Evolutionary conservation across 768 basidiomycete species (phyloP).

Genomic region (Clathrus columnatus): DNA sequence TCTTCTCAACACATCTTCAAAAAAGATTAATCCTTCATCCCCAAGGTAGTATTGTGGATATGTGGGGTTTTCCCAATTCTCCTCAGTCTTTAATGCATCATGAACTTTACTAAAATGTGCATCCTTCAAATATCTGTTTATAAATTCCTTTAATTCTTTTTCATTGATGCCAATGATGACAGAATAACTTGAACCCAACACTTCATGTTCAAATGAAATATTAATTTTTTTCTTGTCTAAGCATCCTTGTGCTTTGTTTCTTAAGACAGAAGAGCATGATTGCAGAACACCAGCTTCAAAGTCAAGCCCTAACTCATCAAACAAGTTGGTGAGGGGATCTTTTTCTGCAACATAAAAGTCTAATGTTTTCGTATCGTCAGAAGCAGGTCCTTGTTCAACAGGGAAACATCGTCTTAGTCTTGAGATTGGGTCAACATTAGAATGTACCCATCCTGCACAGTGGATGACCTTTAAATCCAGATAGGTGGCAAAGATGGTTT

Average conservation of each 20-base stretch:
- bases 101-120: background rate
- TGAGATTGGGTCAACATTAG: slow-evolving; percentile 33
- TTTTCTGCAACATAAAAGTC: background rate
- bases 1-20: slow-evolving; percentile 20
- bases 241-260: background rate
- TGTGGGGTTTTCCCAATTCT: slow-evolving; percentile 3
- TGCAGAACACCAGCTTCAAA: slow-evolving; percentile 22
- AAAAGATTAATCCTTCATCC: slow-evolving; percentile 17
- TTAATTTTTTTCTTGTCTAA: background rate
- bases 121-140: background rate
- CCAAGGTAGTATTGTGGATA: slow-evolving; percentile 12
- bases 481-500: slow-evolving; percentile 28
- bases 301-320: slow-evolving; percentile 17
- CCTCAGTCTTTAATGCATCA: background rate
- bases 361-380: background rate
- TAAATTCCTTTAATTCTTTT: background rate
- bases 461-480: slow-evolving; percentile 30
- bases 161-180: background rate
- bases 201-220: background rate
- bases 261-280: background rate
- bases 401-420: slow-evolving; percentile 21
- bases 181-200: background rate
- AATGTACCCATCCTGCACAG: slow-evolving; percentile 30
- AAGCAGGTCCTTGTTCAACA: slow-evolving; percentile 14
- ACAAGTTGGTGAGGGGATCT: slow-evolving; percentile 22